Evolutionary conservation across 345 rosid genomes (phyloP), one percentile per base, ranked within the genome.

Genomic region (Chamaenerion angustifolium): DNA sequence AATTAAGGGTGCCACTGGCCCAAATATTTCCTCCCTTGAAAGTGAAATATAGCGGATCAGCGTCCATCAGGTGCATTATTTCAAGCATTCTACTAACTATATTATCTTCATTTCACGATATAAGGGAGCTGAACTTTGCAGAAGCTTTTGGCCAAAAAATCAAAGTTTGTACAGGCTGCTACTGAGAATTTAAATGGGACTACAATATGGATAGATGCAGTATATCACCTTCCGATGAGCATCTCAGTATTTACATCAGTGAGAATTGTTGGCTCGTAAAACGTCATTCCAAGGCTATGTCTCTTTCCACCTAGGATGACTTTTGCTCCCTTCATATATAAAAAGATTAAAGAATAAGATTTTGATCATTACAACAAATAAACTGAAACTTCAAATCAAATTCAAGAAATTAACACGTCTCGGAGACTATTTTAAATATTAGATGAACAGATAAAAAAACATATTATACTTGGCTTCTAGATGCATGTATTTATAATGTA

Each of bases 1-100:
- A 72, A 80, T 49, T 43, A 92, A 75, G 19, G 96, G 93, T 44
- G 95, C 96, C 59, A 92, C 96, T 12, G 98, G 98, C 70, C 98
- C 98, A 46, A 92, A 92, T 40, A 84, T 80, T 73, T 92, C 98
- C 77, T 87, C 94, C 64, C 94, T 92, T 69, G 57, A 11, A 40
- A 46, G 51, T 57, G 42, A 51, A 19, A 57, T 25, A 43, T 15
- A 1, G 19, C 10, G 6, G 8, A 16, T 40, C 31, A n/a, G 27
- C 10, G 12, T 49, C 16, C 54, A 46, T 10, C 5, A 15, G 35
- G 16, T 21, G 19, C 5, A 41, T 42, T 16, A 14, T 4, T 18
- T 10, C 45, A 43, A 15, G 17, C 44, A 17, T 31, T 31, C 37
- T 5, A 23, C 10, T 21, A 2, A 21, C 3, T 21, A 21, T 31